A percentile compares a stretch with the other conserved stretches of the same genome.
These are phyloP conservation scores for Citrus australasica DNA, from an alignment of 345 rosid species.

Conservation along the genomic window DNA sequence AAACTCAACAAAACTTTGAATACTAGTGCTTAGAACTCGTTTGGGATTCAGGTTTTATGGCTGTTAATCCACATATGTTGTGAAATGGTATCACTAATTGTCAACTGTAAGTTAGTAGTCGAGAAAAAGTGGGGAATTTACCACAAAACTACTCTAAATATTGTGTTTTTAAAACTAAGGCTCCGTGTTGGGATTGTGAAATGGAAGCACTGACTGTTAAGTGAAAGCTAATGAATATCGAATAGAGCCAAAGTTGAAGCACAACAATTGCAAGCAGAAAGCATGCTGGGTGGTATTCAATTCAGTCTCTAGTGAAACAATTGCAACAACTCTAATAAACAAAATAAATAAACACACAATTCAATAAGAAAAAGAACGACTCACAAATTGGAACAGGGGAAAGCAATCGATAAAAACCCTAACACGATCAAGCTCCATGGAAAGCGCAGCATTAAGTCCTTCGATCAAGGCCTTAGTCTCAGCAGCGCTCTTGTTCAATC, in stretches of 20 bases:
- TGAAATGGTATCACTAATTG: neutral
- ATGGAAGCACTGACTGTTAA: neutral
- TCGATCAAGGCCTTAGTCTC: conserved; percentile 53
- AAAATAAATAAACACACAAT: neutral
- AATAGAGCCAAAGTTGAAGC: neutral
- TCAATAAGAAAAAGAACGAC: conserved; percentile 19
- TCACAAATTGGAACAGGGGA: conserved; percentile 49
- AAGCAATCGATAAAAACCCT: conserved; percentile 32
- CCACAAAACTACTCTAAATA: too few relatives aligned
- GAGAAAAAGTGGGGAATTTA: too few relatives aligned
- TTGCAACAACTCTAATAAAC: neutral
- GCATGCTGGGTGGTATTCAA: neutral
- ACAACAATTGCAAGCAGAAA: neutral
- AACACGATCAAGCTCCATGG: conserved; percentile 52
- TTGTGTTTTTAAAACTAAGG: too few relatives aligned
- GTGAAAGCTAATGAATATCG: too few relatives aligned
- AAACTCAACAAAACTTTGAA: too few relatives aligned
- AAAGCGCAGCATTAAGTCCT: conserved; percentile 58
- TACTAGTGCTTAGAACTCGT: too few relatives aligned
- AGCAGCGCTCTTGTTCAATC: conserved; percentile 30
- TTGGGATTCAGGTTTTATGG: neutral
- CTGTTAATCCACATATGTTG: neutral
- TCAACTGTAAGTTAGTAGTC: neutral
- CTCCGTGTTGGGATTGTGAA: neutral
- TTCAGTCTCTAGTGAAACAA: neutral